Conservation (phyloP, 2,329 filamentous ascomycete species). For the Cercospora sp. region DNA sequence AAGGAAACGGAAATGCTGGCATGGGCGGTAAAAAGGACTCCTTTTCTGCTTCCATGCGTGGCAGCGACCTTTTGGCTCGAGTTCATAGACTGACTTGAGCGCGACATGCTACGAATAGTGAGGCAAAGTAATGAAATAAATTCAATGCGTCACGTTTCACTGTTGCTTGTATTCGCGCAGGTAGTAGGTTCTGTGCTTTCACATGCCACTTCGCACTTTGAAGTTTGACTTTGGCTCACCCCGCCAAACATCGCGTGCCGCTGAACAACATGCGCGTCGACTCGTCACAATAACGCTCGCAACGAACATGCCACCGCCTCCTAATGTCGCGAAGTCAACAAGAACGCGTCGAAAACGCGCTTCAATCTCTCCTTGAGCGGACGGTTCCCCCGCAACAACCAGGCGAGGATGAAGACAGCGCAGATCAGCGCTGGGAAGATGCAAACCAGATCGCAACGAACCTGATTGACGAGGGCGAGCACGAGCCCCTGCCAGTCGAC, state of each 20-base stretch:
- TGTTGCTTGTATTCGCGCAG: not conserved
- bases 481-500: conserved; percentile 56
- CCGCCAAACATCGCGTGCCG: conserved; percentile 10
- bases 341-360: conserved; percentile 73
- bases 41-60: conserved; percentile 1
- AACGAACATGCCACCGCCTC: conserved; percentile 10
- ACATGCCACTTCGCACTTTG: conserved; percentile 1
- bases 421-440: conserved; percentile 68
- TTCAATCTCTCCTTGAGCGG: conserved; percentile 75
- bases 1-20: not conserved
- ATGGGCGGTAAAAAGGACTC: not conserved
- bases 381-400: conserved; percentile 64
- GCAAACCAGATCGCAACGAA: conserved; percentile 54
- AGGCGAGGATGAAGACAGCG: conserved; percentile 65
- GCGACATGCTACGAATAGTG: conserved; percentile 12
- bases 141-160: not conserved
- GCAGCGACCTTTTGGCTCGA: not conserved
- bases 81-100: conserved; percentile 1
- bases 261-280: conserved; percentile 10
- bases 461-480: conserved; percentile 48
- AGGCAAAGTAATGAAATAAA: conserved; percentile 12
- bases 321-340: conserved; percentile 15
- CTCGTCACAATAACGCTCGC: not conserved
- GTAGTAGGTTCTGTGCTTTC: not conserved
- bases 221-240: not conserved